Evolutionary conservation across 164 flowering plant genomes (phyloP), one percentile per base, ranked within the genome.

Genomic region (Brasenia schreberi): DNA sequence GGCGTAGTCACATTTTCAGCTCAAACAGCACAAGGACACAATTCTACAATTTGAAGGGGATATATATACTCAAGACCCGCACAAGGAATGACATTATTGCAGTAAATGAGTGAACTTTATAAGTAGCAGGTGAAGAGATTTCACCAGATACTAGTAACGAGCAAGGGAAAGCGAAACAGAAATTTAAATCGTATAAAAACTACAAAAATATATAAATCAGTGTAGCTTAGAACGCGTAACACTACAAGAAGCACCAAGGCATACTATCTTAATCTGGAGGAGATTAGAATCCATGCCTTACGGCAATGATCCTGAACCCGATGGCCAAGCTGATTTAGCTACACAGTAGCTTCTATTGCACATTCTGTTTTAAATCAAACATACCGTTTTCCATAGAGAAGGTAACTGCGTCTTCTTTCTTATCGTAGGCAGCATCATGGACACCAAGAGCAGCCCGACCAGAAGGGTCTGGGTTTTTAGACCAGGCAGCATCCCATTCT

Each of bases 401-500:
- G 27, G 59, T 52, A 14, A 65, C 65, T 18, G 71, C 65, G 4
- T 4, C 49, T 5, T 65, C 27, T 60, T 9, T 19, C 6, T 17
- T 19, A 66, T 82, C 79, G 70, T 94, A 94, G 17, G 97, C 90
- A 71, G 90, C 84, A 43, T 71, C 84, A 80, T 95, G 99, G 72
- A 95, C 85, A 65, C 99, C 99, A 23, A 89, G 87, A 62, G 97
- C 99, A 71, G 99, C 97, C 61, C 99, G 87, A 64, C 99, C 99
- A 52, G 97, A 92, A 18, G 99, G 97, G 67, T 89, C 99, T 43
- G 77, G 96, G 74, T 92, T 92, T 70, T 95, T 88, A 5, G 84
- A 88, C 99, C 97, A 95, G 12, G 92, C 73, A 43, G 87, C 96
- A 81, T 95, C 97, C 99, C 99, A 95, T 72, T 95, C 99, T 66